These are phyloP conservation scores for Excoecaria cochinchinensis DNA, from an alignment of 345 rosid species.

Conservation along the genomic window DNA sequence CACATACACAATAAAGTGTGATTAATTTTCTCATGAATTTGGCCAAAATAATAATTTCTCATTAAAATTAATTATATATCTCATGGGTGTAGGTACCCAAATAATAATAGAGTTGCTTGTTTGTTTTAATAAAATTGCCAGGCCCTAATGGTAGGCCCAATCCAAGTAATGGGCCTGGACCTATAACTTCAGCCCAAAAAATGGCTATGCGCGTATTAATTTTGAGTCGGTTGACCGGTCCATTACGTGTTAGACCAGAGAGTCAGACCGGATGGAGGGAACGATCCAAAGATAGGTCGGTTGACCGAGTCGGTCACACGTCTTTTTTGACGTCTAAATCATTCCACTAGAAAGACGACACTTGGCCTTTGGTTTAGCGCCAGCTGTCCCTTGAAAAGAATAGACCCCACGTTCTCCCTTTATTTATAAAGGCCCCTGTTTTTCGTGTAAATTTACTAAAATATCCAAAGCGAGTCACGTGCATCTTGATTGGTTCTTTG, in stretches of 20 bases:
- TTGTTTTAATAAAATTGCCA: neutral
- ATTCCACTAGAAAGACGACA: conserved; percentile 8
- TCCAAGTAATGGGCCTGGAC: neutral
- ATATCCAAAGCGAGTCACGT: neutral
- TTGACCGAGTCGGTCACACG: conserved; percentile 4
- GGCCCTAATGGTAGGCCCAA: neutral
- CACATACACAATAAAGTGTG: too few relatives aligned
- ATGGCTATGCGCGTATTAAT: neutral
- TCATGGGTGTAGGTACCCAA: too few relatives aligned
- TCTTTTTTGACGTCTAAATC: conserved; percentile 23
- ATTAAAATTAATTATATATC: too few relatives aligned
- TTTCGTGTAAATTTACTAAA: conserved; percentile 9
- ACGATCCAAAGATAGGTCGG: neutral
- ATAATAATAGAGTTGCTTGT: too few relatives aligned
- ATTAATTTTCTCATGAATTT: too few relatives aligned
- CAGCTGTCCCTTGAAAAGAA: conserved; percentile 22
- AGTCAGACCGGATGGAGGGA: too few relatives aligned
- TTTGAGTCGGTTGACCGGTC: neutral
- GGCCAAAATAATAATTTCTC: too few relatives aligned
- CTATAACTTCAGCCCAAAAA: neutral
- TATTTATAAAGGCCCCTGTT: neutral
- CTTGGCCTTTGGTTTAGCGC: neutral
- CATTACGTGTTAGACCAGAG: neutral
- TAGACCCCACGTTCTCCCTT: neutral
- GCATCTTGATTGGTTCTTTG: too few relatives aligned